A percentile compares a stretch with the other conserved stretches of the same genome.
These are phyloP conservation scores for Cicer judaicum DNA, from an alignment of 306 rosid species.

Conservation along the genomic window DNA sequence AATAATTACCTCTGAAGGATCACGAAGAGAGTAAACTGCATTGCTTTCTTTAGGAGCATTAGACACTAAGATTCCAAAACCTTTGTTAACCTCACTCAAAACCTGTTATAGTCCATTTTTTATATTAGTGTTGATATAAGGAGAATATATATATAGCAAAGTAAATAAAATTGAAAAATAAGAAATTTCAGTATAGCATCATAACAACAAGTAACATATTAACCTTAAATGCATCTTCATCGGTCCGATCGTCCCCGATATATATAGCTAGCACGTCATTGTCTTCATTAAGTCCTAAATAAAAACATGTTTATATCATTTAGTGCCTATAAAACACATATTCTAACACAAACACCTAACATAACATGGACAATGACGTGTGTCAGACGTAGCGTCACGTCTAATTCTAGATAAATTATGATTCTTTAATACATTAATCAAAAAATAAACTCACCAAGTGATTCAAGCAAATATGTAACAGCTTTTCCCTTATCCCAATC, in stretches of 20 bases:
- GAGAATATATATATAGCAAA: neutral
- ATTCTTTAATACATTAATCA: slow-evolving; percentile 15
- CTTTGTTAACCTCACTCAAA: slow-evolving; percentile 65
- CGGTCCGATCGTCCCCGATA: slow-evolving; percentile 91
- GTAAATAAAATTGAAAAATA: neutral
- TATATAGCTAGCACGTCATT: slow-evolving; percentile 90
- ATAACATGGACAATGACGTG: too few relatives aligned
- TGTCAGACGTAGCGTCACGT: too few relatives aligned
- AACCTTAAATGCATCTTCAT: slow-evolving; percentile 98
- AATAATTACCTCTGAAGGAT: slow-evolving; percentile 80
- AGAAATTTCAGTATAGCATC: slow-evolving; percentile 5
- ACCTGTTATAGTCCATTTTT: slow-evolving; percentile 61
- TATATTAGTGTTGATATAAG: slow-evolving; percentile 23
- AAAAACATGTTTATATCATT: slow-evolving; percentile 45
- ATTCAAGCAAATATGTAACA: slow-evolving; percentile 85
- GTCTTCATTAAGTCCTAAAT: slow-evolving; percentile 63
- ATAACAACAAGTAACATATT: slow-evolving; percentile 10
- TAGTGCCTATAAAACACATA: neutral
- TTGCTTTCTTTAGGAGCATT: slow-evolving; percentile 78
- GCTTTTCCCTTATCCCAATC: slow-evolving; percentile 98
- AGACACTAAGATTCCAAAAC: slow-evolving; percentile 89
- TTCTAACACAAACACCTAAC: too few relatives aligned
- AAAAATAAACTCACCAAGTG: slow-evolving; percentile 72
- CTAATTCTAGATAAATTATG: neutral
- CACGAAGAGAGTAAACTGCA: slow-evolving; percentile 80